phyloP scores from a whole-genome alignment of 2,329 filamentous ascomycete genomes.

The Phyllosticta citrichinensis region DNA sequence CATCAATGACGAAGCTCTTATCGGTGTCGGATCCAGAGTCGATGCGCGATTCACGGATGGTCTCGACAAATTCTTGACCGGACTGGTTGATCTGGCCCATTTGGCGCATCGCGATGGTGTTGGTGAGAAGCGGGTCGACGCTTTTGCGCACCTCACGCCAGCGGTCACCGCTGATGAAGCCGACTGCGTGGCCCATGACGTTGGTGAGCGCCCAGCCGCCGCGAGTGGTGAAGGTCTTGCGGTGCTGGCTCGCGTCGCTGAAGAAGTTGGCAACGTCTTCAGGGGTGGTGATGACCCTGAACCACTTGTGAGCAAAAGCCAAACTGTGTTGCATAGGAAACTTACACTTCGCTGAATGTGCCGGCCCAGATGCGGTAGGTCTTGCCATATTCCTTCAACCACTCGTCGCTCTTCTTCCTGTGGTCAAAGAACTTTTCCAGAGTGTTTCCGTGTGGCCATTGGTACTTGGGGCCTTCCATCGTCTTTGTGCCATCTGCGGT shows the following conservation, averaged over 20 bases:
- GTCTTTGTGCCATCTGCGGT: not conserved
- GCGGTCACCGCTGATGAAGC: constrained; percentile 5
- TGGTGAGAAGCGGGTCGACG: constrained; percentile 4
- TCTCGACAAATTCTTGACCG: not conserved
- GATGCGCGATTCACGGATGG: not conserved
- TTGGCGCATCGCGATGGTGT: not conserved
- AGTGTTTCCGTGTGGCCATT: constrained; percentile 6
- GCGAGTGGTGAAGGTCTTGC: constrained; percentile 1
- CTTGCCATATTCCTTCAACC: constrained; percentile 1
- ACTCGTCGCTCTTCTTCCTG: not conserved
- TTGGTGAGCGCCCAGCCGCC: constrained; percentile 7
- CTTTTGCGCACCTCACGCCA: constrained; percentile 2
- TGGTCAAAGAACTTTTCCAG: constrained; percentile 9
- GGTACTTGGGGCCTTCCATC: constrained; percentile 4
- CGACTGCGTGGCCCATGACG: constrained; percentile 4
- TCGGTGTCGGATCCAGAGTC: not conserved
- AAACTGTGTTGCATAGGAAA: too few species aligned
- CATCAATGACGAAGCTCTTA: constrained; percentile 1
- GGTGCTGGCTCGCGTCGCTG: constrained; percentile 1
- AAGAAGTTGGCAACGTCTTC: constrained; percentile 6
- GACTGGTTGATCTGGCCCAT: not conserved
- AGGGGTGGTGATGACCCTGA: constrained; percentile 1
- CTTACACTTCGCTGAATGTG: constrained; percentile 4
- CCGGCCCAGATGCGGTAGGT: constrained; percentile 10
- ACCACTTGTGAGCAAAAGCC: not conserved